A percentile compares a stretch with the other conserved stretches of the same genome.
phyloP scores from a whole-genome alignment of 768 basidiomycete species.

The Trametes gibbosa region DNA sequence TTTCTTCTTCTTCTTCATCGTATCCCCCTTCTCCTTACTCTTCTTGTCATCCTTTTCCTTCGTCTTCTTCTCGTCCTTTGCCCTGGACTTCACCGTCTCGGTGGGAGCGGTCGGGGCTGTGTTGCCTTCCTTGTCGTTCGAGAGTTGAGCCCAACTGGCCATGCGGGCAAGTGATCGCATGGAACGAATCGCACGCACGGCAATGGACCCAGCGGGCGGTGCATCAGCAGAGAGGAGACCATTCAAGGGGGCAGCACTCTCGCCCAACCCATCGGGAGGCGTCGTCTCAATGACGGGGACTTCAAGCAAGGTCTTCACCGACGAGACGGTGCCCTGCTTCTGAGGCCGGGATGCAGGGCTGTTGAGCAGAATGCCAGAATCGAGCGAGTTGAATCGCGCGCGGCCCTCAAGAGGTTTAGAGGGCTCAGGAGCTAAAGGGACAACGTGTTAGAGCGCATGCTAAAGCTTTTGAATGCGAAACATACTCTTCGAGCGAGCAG shows the following conservation, averaged over 20 bases:
- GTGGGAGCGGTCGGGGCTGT: constrained; percentile 24
- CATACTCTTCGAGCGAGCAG: constrained; percentile 44
- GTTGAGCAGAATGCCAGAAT: constrained; percentile 39
- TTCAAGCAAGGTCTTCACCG: constrained; percentile 20
- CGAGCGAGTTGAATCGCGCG: constrained; percentile 65
- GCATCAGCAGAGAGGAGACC: constrained; percentile 21
- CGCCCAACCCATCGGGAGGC: not conserved
- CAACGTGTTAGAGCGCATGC: not conserved
- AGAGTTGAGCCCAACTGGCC: constrained; percentile 67
- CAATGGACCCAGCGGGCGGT: constrained; percentile 56
- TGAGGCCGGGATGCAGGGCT: constrained; percentile 22
- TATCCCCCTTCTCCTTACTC: constrained; percentile 29
- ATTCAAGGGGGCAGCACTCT: constrained; percentile 1
- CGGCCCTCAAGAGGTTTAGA: constrained; percentile 34
- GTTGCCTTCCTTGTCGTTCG: constrained; percentile 35
- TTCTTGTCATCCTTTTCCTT: constrained; percentile 32
- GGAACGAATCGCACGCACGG: constrained; percentile 73
- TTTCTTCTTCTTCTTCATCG: constrained; percentile 39
- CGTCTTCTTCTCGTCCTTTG: constrained; percentile 32
- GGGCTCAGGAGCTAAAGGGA: constrained; percentile 45
- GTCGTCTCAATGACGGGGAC: constrained; percentile 1
- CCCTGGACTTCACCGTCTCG: constrained; percentile 32
- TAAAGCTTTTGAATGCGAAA: not conserved
- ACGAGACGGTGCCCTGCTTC: constrained; percentile 15
- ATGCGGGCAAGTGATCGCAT: constrained; percentile 71